Evolutionary conservation across 1,139 yeast species (phyloP), one percentile per base, ranked within the genome.

Genomic region (Zygosaccharomyces sapae): DNA sequence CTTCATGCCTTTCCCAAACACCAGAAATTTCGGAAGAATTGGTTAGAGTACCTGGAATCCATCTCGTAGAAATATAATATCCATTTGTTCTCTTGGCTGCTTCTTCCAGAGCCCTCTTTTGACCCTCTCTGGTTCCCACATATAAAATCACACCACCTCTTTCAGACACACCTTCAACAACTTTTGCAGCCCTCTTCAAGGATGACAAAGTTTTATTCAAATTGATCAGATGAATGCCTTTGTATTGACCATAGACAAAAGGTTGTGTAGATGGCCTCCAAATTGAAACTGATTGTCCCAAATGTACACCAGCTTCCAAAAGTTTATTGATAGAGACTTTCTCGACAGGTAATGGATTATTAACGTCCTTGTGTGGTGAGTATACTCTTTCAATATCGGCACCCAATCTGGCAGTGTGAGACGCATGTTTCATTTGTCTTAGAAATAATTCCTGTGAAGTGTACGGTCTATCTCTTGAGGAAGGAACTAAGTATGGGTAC

Each of bases 31-130:
- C 86, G 33, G 82, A 73, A 48, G 88, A 81, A 69, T 92, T 92
- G 43, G 97, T 89, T 56, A 92, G 75, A 22, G 95, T 86, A 55
- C 98, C 98, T 2, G 97, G 96, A 49, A 87, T 80, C 98, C 98
- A 92, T 65, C 92, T 80, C 45, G 80, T 77, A 35, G 86, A 77
- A 27, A 92, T 92, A 61, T 85, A 88, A 69, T 81, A 88, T 9
- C 95, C 96, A 50, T 79, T 75, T 45, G 83, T 74, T 59, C 95
- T 78, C 46, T 74, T 70, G 3, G 97, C 95, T 5, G 96, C 96
- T 53, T 76, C 80, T 61, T 83, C 84, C 44, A 92, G 78, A 1
- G 88, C 77, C 51, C 85, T 76, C 56, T 80, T 80, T 61, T 86
- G 94, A 47, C 89, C 90, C 47, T 81, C 79, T 45, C 86, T 73